These are phyloP conservation scores for Mycogone perniciosa DNA, from an alignment of 2,329 filamentous ascomycete genomes.

Conservation along the genomic window DNA sequence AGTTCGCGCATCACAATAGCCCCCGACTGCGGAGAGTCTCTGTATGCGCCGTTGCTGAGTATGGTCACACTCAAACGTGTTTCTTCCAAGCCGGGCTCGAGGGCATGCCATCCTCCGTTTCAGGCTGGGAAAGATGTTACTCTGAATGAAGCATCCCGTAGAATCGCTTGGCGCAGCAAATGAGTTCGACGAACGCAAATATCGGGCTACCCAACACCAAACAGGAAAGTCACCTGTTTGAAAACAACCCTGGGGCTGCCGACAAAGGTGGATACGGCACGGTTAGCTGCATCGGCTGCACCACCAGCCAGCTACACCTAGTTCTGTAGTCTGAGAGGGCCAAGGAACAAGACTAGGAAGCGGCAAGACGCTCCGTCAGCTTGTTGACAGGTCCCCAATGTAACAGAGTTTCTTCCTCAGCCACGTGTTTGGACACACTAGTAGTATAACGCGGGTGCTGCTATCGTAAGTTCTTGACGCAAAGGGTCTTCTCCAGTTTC, in stretches of 20 bases:
- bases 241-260: conserved; percentile 3
- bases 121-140: conserved; percentile 10
- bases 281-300: conserved; percentile 10
- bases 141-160: conserved; percentile 11
- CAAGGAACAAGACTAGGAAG: conserved; percentile 1
- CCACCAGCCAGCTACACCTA: conserved; percentile 1
- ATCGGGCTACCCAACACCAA: conserved; percentile 4
- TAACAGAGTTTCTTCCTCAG: conserved; percentile 4
- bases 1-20: neutral
- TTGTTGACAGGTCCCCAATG: conserved; percentile 5
- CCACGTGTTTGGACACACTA: neutral
- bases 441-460: neutral
- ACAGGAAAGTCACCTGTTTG: conserved; percentile 7
- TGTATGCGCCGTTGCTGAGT: neutral
- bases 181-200: conserved; percentile 13
- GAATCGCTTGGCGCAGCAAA: conserved; percentile 10
- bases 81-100: neutral
- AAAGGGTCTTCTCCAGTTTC: too few relatives aligned
- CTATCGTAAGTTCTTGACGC: too few relatives aligned
- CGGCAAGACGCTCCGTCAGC: neutral
- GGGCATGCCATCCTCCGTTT: conserved; percentile 9
- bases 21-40: neutral
- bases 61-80: conserved; percentile 1
- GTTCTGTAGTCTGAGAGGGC: neutral
- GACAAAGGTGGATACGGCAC: conserved; percentile 3